phyloP scores from a whole-genome alignment of 345 rosid genomes.

The Rhodamnia argentea region DNA sequence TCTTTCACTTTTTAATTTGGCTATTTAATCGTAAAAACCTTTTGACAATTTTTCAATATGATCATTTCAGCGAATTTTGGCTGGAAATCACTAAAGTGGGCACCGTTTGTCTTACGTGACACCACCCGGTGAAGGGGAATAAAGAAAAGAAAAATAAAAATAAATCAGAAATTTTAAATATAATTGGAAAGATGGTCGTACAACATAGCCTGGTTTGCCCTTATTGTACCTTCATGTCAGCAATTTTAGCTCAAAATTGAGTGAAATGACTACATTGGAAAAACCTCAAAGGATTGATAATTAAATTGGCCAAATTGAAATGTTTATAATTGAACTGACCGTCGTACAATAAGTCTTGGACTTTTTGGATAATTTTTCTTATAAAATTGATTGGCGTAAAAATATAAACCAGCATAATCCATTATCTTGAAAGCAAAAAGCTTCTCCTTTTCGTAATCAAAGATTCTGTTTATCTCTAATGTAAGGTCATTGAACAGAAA shows the following conservation, averaged over 20 bases:
- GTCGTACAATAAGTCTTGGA: neutral
- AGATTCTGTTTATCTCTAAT: neutral
- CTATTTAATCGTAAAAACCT: neutral
- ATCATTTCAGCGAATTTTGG: neutral
- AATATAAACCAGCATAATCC: neutral
- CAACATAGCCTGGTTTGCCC: no score
- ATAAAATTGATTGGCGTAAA: neutral
- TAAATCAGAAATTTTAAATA: no score
- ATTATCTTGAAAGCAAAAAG: neutral
- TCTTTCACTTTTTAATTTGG: neutral
- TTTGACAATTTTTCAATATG: neutral
- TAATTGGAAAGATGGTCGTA: no score
- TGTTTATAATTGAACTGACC: neutral
- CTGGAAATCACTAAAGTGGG: fast-evolving
- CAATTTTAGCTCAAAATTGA: neutral
- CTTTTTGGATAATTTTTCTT: neutral
- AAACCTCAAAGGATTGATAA: neutral
- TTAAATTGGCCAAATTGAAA: neutral
- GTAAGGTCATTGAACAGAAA: neutral
- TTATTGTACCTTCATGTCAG: no score
- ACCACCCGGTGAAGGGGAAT: no score
- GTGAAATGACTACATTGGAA: fast-evolving
- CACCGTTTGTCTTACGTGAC: no score
- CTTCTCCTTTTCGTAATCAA: neutral
- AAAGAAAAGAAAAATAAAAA: no score